Evolutionary conservation across 371 early-diverging fungal species (phyloP).

Genomic region (Chytridium lagenaria): DNA sequence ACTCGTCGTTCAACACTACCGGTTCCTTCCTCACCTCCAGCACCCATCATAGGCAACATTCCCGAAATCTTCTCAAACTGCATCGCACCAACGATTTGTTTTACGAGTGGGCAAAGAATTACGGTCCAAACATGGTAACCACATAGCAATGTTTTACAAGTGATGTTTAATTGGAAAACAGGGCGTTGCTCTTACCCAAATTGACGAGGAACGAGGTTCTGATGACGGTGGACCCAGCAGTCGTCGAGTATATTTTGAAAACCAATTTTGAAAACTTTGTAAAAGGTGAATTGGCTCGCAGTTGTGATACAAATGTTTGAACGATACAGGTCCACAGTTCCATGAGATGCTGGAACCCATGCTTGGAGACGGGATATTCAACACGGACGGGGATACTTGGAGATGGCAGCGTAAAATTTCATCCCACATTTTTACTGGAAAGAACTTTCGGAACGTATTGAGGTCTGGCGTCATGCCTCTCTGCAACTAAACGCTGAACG

Average conservation of each 20-base stretch:
- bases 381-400: constrained; percentile 55
- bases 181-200: neutral
- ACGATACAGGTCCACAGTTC: neutral
- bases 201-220: neutral
- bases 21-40: no score
- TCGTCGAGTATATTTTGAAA: constrained; percentile 35
- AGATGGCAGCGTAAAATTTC: constrained; percentile 56
- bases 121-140: neutral
- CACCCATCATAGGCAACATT: neutral
- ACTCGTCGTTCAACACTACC: no score
- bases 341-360: neutral
- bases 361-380: constrained; percentile 12
- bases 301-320: neutral
- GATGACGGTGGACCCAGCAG: constrained; percentile 34
- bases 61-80: neutral
- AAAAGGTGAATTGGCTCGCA: constrained; percentile 28
- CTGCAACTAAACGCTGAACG: neutral
- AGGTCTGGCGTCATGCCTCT: neutral
- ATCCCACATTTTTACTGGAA: constrained; percentile 58
- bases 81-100: neutral
- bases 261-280: constrained; percentile 42
- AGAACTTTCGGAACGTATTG: constrained; percentile 40
- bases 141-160: neutral
- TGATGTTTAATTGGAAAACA: neutral
- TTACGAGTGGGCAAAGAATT: neutral